Percentiles rank a stretch among this genome's conserved stretches.
phyloP scores from a whole-genome alignment of 495 filamentous ascomycete species.

The Neurospora discreta region DNA sequence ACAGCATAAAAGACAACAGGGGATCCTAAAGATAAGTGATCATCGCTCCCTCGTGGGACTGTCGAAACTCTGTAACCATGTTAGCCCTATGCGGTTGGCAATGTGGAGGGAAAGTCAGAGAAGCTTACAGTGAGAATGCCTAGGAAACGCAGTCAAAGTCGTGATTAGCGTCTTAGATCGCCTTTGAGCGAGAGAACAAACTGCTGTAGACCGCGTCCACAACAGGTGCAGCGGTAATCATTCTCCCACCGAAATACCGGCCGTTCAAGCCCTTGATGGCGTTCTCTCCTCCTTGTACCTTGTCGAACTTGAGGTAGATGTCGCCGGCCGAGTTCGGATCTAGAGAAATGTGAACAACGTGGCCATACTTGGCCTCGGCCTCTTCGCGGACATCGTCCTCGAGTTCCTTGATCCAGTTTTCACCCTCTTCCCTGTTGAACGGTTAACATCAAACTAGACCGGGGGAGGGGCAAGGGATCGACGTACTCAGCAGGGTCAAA shows the following conservation, averaged over 20 bases:
- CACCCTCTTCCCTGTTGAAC: constrained; percentile 63
- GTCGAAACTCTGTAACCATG: neutral
- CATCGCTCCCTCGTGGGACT: neutral
- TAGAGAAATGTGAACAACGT: constrained; percentile 93
- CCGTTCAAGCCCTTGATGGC: constrained; percentile 97
- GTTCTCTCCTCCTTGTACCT: constrained; percentile 87
- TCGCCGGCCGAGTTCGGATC: constrained; percentile 91
- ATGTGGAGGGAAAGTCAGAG: neutral
- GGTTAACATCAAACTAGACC: constrained; percentile 30
- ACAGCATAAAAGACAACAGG: neutral
- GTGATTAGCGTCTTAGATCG: constrained; percentile 48
- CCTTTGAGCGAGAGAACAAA: constrained; percentile 82
- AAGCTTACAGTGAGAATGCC: constrained; percentile 23
- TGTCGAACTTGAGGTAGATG: constrained; percentile 96
- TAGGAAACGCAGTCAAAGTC: constrained; percentile 27
- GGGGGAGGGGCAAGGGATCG: neutral
- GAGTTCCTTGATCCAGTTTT: constrained; percentile 82
- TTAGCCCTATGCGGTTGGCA: neutral
- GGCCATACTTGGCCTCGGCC: constrained; percentile 92
- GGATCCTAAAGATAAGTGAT: neutral
- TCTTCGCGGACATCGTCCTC: constrained; percentile 90
- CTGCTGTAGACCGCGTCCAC: constrained; percentile 98
- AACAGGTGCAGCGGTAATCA: constrained; percentile 88
- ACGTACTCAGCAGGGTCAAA: constrained; percentile 87
- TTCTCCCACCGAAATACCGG: constrained; percentile 80